phyloP scores from a whole-genome alignment of 768 basidiomycete species.

The Lactifluus volemus region DNA sequence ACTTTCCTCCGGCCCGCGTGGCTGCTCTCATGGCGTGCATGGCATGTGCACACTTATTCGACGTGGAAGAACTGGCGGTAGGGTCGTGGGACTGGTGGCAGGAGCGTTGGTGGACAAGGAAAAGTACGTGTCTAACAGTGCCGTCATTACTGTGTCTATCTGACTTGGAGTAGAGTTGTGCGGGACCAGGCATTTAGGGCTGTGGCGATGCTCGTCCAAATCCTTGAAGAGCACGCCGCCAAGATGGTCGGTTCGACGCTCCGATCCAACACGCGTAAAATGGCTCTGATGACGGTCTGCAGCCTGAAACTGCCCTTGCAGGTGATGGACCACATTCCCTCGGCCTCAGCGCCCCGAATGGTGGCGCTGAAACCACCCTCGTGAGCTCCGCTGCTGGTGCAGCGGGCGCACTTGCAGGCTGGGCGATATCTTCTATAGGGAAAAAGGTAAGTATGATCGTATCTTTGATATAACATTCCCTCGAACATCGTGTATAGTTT shows the following conservation, averaged over 20 bases:
- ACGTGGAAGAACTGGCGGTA: constrained; percentile 79
- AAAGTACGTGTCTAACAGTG: constrained; percentile 47
- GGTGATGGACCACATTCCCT: constrained; percentile 19
- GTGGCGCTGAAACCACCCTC: constrained; percentile 36
- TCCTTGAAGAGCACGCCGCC: constrained; percentile 67
- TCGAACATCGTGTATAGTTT: background rate
- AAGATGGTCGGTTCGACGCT: constrained; percentile 56
- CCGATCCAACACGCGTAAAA: constrained; percentile 2
- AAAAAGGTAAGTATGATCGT: constrained; percentile 49
- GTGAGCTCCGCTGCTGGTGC: constrained; percentile 87
- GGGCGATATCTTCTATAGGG: constrained; percentile 88
- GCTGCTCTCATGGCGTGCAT: constrained; percentile 94
- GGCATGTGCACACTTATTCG: constrained; percentile 88
- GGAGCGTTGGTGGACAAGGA: constrained; percentile 83
- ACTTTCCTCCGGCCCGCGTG: constrained; percentile 87
- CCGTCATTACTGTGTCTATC: background rate
- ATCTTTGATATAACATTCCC: background rate
- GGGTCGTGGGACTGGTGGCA: constrained; percentile 81
- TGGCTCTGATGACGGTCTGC: background rate
- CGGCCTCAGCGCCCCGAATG: constrained; percentile 19
- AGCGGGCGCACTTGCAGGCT: constrained; percentile 86
- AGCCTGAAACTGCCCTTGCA: constrained; percentile 49
- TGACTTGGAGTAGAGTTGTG: constrained; percentile 51
- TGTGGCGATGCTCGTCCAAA: constrained; percentile 78
- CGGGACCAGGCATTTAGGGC: constrained; percentile 96